Percentiles rank a stretch among this genome's conserved stretches.
Evolutionary conservation across 1,284 basidiomycete genomes (phyloP).

Genomic region (Trichosporon asahii): DNA sequence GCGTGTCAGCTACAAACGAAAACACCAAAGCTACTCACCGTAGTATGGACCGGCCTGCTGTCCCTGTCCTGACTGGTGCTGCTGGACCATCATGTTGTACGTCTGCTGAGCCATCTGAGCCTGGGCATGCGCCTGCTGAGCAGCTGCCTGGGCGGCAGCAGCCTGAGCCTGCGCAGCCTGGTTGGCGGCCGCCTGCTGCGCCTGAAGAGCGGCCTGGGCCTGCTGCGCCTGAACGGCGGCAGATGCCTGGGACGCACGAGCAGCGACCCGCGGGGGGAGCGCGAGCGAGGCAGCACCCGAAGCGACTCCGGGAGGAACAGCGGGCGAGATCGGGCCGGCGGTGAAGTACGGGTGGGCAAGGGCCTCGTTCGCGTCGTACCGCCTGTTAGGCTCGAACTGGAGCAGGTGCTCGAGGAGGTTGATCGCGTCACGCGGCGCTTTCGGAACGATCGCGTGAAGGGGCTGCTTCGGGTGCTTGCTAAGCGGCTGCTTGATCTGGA

Average conservation of each 20-base stretch:
- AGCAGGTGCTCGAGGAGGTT: constrained; percentile 92
- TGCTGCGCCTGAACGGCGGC: constrained; percentile 45
- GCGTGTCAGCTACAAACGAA: not conserved
- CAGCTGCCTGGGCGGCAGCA: constrained; percentile 39
- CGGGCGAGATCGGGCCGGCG: constrained; percentile 38
- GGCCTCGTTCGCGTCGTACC: constrained; percentile 88
- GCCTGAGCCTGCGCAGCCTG: constrained; percentile 50
- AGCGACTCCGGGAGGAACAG: constrained; percentile 35
- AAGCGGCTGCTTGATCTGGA: constrained; percentile 58
- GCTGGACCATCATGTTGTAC: constrained; percentile 25
- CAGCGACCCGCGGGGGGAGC: constrained; percentile 44
- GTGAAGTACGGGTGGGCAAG: constrained; percentile 92
- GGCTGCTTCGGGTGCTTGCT: constrained; percentile 89
- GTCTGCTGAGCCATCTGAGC: constrained; percentile 41
- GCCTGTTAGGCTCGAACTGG: constrained; percentile 92
- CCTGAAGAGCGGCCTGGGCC: constrained; percentile 24
- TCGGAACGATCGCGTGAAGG: constrained; percentile 82
- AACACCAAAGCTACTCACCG: constrained; percentile 21
- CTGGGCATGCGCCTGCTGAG: constrained; percentile 48
- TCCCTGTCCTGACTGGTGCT: constrained; percentile 32
- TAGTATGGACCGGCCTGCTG: constrained; percentile 32
- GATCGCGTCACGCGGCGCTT: constrained; percentile 86
- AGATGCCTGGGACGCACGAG: constrained; percentile 40
- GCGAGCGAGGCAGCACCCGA: constrained; percentile 40
- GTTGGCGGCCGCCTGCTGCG: constrained; percentile 29